phyloP scores from a whole-genome alignment of 306 rosid genomes.

The Prunus mongolica region DNA sequence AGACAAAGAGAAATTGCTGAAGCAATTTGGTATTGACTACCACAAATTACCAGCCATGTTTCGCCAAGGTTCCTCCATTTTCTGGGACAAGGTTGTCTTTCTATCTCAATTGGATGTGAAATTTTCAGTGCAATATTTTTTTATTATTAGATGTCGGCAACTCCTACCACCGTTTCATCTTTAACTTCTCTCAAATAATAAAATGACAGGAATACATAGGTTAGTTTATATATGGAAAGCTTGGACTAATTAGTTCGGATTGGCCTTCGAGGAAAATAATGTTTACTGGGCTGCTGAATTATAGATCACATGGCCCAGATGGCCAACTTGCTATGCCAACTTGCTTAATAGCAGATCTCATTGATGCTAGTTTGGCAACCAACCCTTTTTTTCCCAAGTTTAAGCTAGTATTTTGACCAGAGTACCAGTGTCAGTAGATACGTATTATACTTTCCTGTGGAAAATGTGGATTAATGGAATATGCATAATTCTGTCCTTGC shows the following conservation, averaged over 20 bases:
- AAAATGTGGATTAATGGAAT: background rate
- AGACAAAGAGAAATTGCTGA: slow-evolving; percentile 49
- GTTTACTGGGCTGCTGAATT: no score
- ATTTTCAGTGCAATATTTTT: background rate
- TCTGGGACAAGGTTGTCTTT: slow-evolving; percentile 42
- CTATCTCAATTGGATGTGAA: background rate
- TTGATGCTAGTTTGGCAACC: no score
- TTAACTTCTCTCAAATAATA: background rate
- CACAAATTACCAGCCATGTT: slow-evolving; percentile 55
- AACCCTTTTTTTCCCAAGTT: no score
- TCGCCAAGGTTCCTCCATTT: slow-evolving; percentile 68
- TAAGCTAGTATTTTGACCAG: background rate
- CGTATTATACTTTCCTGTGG: background rate
- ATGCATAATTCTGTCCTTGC: background rate
- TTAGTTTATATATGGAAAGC: background rate
- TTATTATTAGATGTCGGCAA: background rate
- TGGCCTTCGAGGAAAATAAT: no score
- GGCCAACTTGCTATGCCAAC: no score
- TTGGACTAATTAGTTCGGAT: no score
- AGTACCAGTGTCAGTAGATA: background rate
- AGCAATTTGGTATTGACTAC: slow-evolving; percentile 65
- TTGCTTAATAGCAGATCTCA: no score
- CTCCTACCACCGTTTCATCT: background rate
- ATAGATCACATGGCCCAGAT: no score
- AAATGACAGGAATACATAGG: background rate